phyloP scores from a whole-genome alignment of 305 asterid genomes.

The Fraxinus nigra region DNA sequence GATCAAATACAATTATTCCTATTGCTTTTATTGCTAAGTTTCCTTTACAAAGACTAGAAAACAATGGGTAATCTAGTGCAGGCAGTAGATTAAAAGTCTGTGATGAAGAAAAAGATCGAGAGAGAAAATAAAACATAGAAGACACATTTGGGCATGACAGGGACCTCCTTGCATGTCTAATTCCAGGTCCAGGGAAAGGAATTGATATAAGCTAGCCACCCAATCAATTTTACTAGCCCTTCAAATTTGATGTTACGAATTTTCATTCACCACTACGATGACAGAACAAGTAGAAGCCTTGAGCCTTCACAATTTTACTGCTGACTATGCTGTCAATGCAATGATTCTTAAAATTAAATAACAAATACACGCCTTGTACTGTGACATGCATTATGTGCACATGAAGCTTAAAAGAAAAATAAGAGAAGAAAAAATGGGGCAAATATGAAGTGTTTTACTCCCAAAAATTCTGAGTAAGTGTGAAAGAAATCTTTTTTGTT shows the following conservation, averaged over 20 bases:
- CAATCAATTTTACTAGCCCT: not conserved
- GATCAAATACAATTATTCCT: not conserved
- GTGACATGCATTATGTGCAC: not conserved
- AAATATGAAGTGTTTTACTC: not conserved
- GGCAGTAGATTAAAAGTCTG: not conserved
- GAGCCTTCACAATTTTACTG: not conserved
- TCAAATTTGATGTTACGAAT: not conserved
- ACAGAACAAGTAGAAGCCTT: not conserved
- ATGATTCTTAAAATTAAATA: too few relatives aligned
- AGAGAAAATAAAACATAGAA: not conserved
- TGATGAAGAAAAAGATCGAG: not conserved
- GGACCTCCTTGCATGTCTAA: not conserved
- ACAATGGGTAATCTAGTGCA: not conserved
- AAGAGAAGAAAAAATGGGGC: not conserved
- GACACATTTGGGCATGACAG: not conserved
- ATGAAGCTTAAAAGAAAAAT: not conserved
- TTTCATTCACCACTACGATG: not conserved
- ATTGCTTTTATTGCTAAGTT: not conserved
- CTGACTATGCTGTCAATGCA: not conserved
- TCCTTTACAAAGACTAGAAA: not conserved
- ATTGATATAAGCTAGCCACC: not conserved
- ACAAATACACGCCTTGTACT: not conserved
- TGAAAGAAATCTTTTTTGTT: not conserved
- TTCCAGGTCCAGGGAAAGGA: not conserved
- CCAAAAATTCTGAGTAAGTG: not conserved